Base-by-base conservation (phyloP, 1,284 basidiomycete species). In the Wallemia hederae region DNA sequence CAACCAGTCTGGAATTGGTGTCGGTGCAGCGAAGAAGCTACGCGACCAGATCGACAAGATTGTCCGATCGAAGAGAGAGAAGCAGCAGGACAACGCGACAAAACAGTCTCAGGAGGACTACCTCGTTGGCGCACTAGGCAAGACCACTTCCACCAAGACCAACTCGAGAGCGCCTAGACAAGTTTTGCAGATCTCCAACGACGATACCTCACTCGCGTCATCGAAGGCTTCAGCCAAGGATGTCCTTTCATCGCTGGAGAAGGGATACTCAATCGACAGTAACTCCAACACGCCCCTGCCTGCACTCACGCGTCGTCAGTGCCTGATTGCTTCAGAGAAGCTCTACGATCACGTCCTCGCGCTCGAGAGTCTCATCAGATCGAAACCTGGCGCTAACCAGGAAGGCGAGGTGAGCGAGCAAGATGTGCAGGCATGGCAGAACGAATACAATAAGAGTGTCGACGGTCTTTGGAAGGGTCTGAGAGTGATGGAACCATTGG, bases 61-160 rank as follows among this genome's bases (percentile, higher is more conserved):
- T n/a, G 27, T 58, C 17, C 15, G 60, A 29, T 25, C 61, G 5
- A 26, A 28, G 31, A 25, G 59, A 39, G 33, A 24, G 7, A 27
- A 26, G 26, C 56, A n/a, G 58, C 24, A 31, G 24, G 49, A 24
- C 25, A 55, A 26, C n/a, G 55, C 19, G 55, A 58, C 58, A 28
- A 62, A 28, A 39, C 34, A 25, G 49, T 24, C 5, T 26, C 25
- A 33, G 26, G 27, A 59, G 65, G 66, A 68, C 24, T 63, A 63
- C 64, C 77, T 98, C n/a, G 89, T 94, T 72, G 92, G 94, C 62
- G 92, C 91, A 5, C 77, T 99, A 5, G 94, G 94, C 1, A 87
- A 83, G 70, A 91, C 85, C n/a, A n/a, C n/a, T 15, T 86, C 83
- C 63, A 83, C 87, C 25, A 75, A 86, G 63, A 89, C 86, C 62